These are phyloP conservation scores for Bolboschoenoplectus hybrid DNA, from an alignment of 202 grass and related monocot genomes.

Conservation along the genomic window DNA sequence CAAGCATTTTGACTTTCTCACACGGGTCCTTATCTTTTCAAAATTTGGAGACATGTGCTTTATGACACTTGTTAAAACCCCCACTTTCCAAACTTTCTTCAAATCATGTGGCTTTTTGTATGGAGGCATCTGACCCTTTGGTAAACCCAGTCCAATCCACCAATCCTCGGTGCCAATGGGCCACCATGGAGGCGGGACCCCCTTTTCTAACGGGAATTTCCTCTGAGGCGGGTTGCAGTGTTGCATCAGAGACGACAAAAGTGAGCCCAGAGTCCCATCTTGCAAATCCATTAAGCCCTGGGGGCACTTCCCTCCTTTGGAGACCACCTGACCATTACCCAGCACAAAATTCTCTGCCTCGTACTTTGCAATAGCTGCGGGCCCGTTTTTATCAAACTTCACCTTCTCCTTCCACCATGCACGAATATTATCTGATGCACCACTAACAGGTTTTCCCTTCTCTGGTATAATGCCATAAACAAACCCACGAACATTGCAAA, in stretches of 20 bases:
- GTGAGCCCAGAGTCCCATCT: conserved; percentile 80
- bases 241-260: conserved; percentile 94
- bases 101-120: conserved; percentile 97
- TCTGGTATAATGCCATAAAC: conserved; percentile 95
- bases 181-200: conserved; percentile 82
- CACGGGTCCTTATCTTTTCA: conserved; percentile 86
- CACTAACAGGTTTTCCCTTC: conserved; percentile 93
- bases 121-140: conserved; percentile 62
- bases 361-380: conserved; percentile 75
- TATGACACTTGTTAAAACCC: conserved; percentile 84
- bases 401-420: conserved; percentile 99
- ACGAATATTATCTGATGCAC: conserved; percentile 89
- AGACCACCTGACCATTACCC: conserved; percentile 39
- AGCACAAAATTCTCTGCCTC: conserved; percentile 62
- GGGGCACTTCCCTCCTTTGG: conserved; percentile 42
- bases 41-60: conserved; percentile 93
- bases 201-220: conserved; percentile 91
- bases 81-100: conserved; percentile 98
- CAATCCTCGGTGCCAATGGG: conserved; percentile 84
- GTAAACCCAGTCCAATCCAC: conserved; percentile 74
- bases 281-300: conserved; percentile 90
- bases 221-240: conserved; percentile 84
- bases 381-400: conserved; percentile 96
- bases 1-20: conserved; percentile 92
- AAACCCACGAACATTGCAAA: conserved; percentile 84